Conservation (phyloP, 345 rosid species). For the Geranium brycei region DNA sequence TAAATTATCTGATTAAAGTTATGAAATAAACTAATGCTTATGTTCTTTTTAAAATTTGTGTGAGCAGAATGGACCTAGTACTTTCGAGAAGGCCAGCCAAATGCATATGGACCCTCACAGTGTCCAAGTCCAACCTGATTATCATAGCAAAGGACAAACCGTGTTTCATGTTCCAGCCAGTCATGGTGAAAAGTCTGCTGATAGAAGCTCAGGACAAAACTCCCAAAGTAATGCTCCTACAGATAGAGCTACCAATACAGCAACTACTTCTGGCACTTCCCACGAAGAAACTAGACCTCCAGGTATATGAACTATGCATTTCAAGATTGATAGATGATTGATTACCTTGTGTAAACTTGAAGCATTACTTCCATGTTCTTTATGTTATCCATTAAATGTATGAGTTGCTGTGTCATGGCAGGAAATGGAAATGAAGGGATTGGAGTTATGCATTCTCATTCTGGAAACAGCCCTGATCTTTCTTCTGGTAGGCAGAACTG, state of each 20-base stretch:
- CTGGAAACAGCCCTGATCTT: constrained; percentile 20
- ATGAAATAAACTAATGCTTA: not conserved
- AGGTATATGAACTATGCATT: constrained; percentile 6
- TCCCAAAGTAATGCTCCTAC: constrained; percentile 15
- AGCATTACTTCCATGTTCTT: constrained; percentile 1
- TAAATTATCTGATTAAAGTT: not conserved
- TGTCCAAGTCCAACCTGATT: constrained; percentile 15
- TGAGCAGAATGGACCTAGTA: constrained; percentile 55
- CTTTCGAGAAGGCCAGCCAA: constrained; percentile 21
- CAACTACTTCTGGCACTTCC: constrained; percentile 4
- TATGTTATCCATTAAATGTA: constrained; percentile 3
- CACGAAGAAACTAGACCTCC: constrained; percentile 2
- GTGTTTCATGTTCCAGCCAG: constrained; percentile 9
- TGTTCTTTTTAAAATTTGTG: constrained; percentile 5
- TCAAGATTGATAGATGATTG: not conserved
- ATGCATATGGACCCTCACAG: constrained; percentile 22
- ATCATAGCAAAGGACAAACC: constrained; percentile 20
- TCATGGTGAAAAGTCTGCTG: constrained; percentile 12
- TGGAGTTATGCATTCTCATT: constrained; percentile 25
- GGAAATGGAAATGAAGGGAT: constrained; percentile 28
- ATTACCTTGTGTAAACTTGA: not conserved
- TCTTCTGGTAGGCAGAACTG: constrained; percentile 27
- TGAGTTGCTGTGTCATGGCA: constrained; percentile 13
- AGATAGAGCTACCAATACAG: not conserved
- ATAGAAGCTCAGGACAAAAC: constrained; percentile 23